These are phyloP conservation scores for Pleomassaria siparia DNA, from an alignment of 2,329 filamentous ascomycete genomes.

Conservation along the genomic window DNA sequence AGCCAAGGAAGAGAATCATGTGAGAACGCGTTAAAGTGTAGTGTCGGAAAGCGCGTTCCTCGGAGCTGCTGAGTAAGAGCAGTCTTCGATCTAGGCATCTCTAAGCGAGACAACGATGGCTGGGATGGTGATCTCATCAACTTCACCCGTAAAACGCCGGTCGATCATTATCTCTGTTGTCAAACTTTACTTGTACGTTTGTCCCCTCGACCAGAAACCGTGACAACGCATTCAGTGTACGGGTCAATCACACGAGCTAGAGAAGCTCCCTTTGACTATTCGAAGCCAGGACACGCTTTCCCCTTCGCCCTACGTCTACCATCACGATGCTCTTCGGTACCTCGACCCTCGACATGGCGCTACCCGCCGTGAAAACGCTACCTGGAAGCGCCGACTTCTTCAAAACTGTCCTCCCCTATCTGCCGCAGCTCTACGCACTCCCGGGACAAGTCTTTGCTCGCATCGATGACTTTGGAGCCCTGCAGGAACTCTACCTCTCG, in stretches of 20 bases:
- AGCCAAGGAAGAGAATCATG: constrained; percentile 34
- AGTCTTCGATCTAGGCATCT: not conserved
- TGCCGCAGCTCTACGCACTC: constrained; percentile 62
- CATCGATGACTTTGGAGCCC: constrained; percentile 59
- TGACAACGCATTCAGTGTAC: no score
- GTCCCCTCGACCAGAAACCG: no score
- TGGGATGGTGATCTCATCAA: no score
- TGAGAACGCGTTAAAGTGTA: constrained; percentile 35
- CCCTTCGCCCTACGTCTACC: not conserved
- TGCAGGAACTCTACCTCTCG: constrained; percentile 72
- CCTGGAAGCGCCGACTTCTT: constrained; percentile 75
- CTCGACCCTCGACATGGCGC: constrained; percentile 44
- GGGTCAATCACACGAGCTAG: no score
- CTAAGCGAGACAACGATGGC: not conserved
- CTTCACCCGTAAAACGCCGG: no score
- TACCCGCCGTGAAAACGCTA: constrained; percentile 71
- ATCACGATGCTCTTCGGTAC: constrained; percentile 47
- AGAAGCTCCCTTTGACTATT: not conserved
- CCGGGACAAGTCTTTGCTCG: constrained; percentile 54
- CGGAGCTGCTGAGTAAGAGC: not conserved
- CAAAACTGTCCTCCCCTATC: constrained; percentile 73
- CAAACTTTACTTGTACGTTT: no score
- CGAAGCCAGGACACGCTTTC: not conserved
- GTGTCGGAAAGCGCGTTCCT: constrained; percentile 20
- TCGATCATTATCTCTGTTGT: no score